Evolutionary conservation across 2,329 filamentous ascomycete species (phyloP).

Genomic region (Coniochaeta ligniaria): DNA sequence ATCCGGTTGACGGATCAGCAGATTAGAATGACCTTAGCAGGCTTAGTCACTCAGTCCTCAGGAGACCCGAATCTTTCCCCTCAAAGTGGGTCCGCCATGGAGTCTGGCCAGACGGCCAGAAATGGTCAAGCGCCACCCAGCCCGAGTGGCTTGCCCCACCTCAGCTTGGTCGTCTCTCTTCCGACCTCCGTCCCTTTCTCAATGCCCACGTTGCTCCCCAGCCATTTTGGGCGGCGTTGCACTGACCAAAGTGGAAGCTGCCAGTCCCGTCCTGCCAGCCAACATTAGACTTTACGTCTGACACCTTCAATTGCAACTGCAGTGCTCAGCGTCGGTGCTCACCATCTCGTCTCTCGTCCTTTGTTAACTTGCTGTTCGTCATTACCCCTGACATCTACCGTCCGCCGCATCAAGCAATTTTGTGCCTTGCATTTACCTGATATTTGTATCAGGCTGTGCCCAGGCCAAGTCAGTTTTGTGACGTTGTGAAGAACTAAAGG

Average conservation of each 20-base stretch:
- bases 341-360: background rate
- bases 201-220: background rate
- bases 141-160: background rate
- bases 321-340: background rate
- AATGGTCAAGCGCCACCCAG: background rate
- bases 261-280: background rate
- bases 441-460: background rate
- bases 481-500: background rate
- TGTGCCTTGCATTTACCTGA: background rate
- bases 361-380: background rate
- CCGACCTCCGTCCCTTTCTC: background rate
- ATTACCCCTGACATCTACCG: background rate
- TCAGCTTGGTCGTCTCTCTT: background rate
- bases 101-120: background rate
- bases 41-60: too few species aligned
- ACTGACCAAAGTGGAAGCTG: background rate
- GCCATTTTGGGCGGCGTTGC: background rate
- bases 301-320: background rate
- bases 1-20: background rate
- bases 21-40: too few species aligned
- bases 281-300: background rate
- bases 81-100: background rate
- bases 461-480: background rate
- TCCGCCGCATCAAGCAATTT: background rate
- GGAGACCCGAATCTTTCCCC: background rate